Base-by-base conservation (phyloP, 495 filamentous ascomycete genomes). In the Polyplosphaeria fusca region DNA sequence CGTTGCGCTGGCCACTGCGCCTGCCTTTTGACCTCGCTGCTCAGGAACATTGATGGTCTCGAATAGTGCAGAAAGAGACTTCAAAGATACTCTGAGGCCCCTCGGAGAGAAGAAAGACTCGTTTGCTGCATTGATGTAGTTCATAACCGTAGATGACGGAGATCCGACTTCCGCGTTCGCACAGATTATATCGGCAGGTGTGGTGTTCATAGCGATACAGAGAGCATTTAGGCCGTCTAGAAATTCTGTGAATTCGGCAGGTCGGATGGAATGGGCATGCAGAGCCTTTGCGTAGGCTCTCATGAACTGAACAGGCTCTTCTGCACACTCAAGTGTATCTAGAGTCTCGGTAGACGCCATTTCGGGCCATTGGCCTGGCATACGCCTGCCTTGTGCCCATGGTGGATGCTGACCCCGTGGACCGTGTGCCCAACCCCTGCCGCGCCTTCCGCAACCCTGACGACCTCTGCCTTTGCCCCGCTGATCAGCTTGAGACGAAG, bases 241-340 rank as follows among this genome's bases (percentile, higher is more conserved):
- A 32, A 67, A 67, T 3, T 48, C 47, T 13, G 54, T 30, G 40
- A 67, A 67, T 32, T 67, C 64, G 25, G 55, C 55, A 0, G 60
- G 60, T 9, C 48, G 43, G 47, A 67, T 64, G 11, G 53, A 57
- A 47, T 64, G 64, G 5, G 64, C 20, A 40, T 67, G 64, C 14
- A 67, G 43, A 0, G 61, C 61, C 45, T 67, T 67, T 26, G 55
- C 54, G 35, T 67, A 67, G 4, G 64, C 47, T 24, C 64, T 52
- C 12, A 61, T 13, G 30, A 67, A 67, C 37, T 64, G 47, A 2
- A 47, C 54, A n/a, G 60, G 55, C 30, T 61, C 51, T 5, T 60
- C 27, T 30, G 3, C 23, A n/a, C 3, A 26, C 5, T 41, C 55
- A 0, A 16, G 2, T 13, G 19, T 47, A 2, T 14, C 11, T 23